Percentiles rank a stretch among this genome's conserved stretches.
phyloP scores from a whole-genome alignment of 176 grass and related monocot genomes.

The maize (Zea mays) region Zm-B73-REFERENCE-NAM-5.0 NC_050102.1:111004501-111005000 shows the following conservation, averaged over 20 bases:
- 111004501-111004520: too few species aligned
- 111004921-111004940: not conserved
- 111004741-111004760: slow-evolving; percentile 36
- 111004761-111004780: slow-evolving; percentile 12
- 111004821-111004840: not conserved
- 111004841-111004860: not conserved
- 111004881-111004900: slow-evolving; percentile 3
- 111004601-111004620: too few species aligned
- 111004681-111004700: slow-evolving; percentile 14
- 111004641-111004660: too few species aligned
- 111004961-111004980: not conserved
- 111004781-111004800: not conserved
- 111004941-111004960: not conserved
- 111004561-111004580: too few species aligned
- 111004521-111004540: too few species aligned
- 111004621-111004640: too few species aligned
- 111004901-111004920: slow-evolving; percentile 27
- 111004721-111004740: slow-evolving; percentile 26
- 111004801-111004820: slow-evolving; percentile 14
- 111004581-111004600: too few species aligned
- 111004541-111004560: too few species aligned
- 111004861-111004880: slow-evolving; percentile 7
- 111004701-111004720: not conserved
- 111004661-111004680: not conserved
- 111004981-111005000: slow-evolving; percentile 31